A percentile compares a stretch with the other conserved stretches of the same genome.
Conservation (phyloP, 495 filamentous ascomycete species). For the Clohesyomyces aquaticus region DNA sequence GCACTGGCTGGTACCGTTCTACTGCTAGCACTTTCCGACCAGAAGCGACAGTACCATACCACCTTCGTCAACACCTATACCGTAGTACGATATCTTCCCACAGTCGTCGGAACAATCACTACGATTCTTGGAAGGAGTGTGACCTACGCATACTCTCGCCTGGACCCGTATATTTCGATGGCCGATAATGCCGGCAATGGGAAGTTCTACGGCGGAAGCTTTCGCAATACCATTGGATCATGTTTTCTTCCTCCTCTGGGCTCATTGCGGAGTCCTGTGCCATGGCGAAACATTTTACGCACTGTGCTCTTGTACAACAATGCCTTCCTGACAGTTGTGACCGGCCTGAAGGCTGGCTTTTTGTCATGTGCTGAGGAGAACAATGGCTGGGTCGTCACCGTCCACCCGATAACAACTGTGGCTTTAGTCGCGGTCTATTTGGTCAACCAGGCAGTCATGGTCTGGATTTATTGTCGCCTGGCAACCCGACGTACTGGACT, state of each 20-base stretch:
- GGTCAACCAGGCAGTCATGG: background rate
- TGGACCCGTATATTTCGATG: slow-evolving; percentile 1
- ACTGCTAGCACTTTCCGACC: background rate
- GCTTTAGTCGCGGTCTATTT: background rate
- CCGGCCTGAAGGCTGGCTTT: background rate
- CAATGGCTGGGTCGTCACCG: background rate
- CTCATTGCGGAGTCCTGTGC: background rate
- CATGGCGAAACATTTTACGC: background rate
- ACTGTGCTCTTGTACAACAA: background rate
- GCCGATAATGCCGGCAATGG: background rate
- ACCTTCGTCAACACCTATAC: background rate
- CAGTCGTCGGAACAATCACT: background rate
- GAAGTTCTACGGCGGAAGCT: background rate
- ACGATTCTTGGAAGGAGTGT: background rate
- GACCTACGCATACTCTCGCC: background rate
- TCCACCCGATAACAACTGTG: background rate
- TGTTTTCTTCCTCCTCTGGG: background rate
- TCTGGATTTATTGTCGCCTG: background rate
- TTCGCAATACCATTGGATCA: background rate
- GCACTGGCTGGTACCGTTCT: background rate
- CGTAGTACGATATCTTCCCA: background rate
- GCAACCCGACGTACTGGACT: background rate
- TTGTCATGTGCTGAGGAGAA: background rate
- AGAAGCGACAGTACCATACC: background rate
- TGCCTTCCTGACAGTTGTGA: background rate